Evolutionary conservation across 148 eudicot genomes (phyloP).

Genomic region (Amaranthus hypochondriacus): DNA sequence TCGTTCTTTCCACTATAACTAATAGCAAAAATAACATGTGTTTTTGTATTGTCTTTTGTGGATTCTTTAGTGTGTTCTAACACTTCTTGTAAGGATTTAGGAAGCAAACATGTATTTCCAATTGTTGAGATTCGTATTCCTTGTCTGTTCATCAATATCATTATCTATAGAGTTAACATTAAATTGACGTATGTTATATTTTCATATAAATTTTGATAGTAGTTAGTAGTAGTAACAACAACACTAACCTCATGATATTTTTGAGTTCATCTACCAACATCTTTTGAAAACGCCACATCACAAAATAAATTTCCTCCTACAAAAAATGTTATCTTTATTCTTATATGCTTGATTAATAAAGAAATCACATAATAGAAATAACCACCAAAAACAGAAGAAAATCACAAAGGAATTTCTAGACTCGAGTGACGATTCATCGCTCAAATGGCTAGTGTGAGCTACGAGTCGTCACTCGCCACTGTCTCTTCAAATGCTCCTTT

Average conservation of each 20-base stretch:
- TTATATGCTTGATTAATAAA: background rate
- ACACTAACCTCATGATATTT: conserved; percentile 8
- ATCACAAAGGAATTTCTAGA: too few species aligned
- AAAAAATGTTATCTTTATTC: conserved; percentile 1
- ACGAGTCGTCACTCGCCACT: too few species aligned
- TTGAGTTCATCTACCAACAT: conserved; percentile 22
- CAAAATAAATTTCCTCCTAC: conserved; percentile 11
- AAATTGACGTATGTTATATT: background rate
- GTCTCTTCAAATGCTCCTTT: too few species aligned
- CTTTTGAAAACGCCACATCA: conserved; percentile 15
- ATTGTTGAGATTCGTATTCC: conserved; percentile 29
- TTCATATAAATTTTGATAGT: background rate
- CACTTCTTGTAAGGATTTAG: conserved; percentile 18
- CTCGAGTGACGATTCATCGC: too few species aligned
- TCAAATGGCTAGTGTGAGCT: too few species aligned
- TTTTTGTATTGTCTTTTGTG: conserved; percentile 14
- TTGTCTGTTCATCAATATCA: conserved; percentile 13
- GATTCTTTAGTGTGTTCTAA: conserved; percentile 17
- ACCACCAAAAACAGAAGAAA: too few species aligned
- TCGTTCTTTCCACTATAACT: conserved; percentile 30
- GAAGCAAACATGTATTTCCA: conserved; percentile 25
- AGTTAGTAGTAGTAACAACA: background rate
- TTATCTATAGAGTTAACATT: background rate
- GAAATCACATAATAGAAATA: too few species aligned
- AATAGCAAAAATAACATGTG: conserved; percentile 21